phyloP scores from a whole-genome alignment of 2,329 filamentous ascomycete species.

The Ophiostoma ips region DNA sequence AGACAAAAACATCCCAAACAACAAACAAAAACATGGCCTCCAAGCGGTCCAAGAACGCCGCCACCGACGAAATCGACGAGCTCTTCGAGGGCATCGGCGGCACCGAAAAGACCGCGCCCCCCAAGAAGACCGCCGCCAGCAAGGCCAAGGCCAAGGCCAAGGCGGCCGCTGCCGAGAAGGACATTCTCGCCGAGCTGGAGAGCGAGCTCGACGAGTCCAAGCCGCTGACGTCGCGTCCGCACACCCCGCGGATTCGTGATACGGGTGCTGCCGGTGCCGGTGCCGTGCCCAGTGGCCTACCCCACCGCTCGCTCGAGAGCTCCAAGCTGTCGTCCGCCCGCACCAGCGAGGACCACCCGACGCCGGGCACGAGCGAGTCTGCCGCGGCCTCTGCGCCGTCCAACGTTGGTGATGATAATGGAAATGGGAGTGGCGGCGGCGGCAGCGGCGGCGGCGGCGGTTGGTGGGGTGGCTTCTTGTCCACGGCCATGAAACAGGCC shows the following conservation, averaged over 20 bases:
- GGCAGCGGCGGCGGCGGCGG: constrained; percentile 35
- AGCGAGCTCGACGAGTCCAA: constrained; percentile 57
- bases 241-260: constrained; percentile 62
- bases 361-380: constrained; percentile 24
- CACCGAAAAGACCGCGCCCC: constrained; percentile 20
- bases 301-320: constrained; percentile 16
- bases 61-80: constrained; percentile 50
- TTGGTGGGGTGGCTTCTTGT: constrained; percentile 81
- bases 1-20: neutral
- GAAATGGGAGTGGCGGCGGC: neutral
- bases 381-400: constrained; percentile 10
- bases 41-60: constrained; percentile 37
- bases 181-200: constrained; percentile 79
- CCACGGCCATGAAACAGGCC: constrained; percentile 58
- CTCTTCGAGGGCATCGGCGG: constrained; percentile 48
- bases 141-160: constrained; percentile 30
- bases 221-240: constrained; percentile 51
- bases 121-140: constrained; percentile 22
- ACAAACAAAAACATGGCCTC: constrained; percentile 35
- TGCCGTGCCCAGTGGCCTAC: constrained; percentile 24
- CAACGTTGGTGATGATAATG: constrained; percentile 12
- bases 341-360: constrained; percentile 37
- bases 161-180: constrained; percentile 43
- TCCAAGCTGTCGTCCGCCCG: constrained; percentile 31
- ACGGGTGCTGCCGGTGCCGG: constrained; percentile 32